Evolutionary conservation across 2,329 filamentous ascomycete genomes (phyloP), one percentile per base, ranked within the genome.

Genomic region (Aureobasidium sp.): DNA sequence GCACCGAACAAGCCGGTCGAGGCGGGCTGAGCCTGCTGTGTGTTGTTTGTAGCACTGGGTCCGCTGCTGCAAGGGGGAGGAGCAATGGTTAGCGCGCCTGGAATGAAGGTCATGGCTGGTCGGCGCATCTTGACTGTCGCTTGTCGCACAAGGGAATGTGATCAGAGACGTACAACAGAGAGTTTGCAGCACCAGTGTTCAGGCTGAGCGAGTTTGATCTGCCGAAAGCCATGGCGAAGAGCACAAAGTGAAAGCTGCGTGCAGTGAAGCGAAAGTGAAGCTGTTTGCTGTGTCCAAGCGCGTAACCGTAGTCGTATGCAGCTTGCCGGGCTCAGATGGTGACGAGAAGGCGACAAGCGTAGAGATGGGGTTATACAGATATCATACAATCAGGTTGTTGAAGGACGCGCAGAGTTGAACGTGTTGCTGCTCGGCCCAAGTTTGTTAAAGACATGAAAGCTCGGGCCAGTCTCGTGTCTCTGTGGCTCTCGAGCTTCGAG

Each of bases 161-260:
- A 9, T n/a, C 14, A 11, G 2, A 17, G 42, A 70, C 72, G 65
- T 68, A 73, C 71, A 73, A 73, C 31, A 72, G 64, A 62, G 66
- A 67, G 70, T 78, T 78, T 55, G 73, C 72, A 27, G 75, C 73
- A 64, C 77, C 77, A 22, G 82, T 84, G 68, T 84, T 84, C 68
- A 84, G 78, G 63, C 77, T 81, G 69, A 84, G 73, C 62, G 77
- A 78, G 68, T 79, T 79, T 27, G 77, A 79, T 51, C 78, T 73
- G 48, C 77, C 77, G 66, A 80, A 77, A 47, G 76, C 76, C 68
- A 77, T 73, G 48, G 44, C 41, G 55, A 52, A 9, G 8, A 9
- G n/a, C 2, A 22, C 8, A 17, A 17, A 36, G 42, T 47, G 27
- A 27, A 7, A 15, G 25, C 2, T 39, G 7, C 7, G 6, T 49